Evolutionary conservation across 768 basidiomycete genomes (phyloP), one percentile per base, ranked within the genome.

Genomic region (Russula virescens): DNA sequence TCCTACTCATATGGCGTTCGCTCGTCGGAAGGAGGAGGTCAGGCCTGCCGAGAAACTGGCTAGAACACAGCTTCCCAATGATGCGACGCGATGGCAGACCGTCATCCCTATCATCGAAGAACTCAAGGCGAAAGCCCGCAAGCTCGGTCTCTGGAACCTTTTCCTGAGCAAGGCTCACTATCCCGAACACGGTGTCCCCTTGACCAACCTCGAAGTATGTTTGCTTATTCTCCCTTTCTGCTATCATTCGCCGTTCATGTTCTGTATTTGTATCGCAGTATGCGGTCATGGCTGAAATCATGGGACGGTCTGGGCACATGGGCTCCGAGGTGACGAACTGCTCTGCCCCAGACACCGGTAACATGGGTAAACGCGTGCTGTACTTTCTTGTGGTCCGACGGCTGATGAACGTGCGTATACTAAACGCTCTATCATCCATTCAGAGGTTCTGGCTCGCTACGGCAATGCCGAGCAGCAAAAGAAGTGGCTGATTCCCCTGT

Each of bases 371-470:
- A 68, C 8, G 18, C 42, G 83, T 74, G 8, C 46, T 9, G 28
- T 19, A 13, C 34, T 43, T 43, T 28, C 60, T 16, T 5, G 8
- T 5, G 34, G 35, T n/a, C 31, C 21, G 28, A 18, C 42, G 18
- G 42, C 18, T 31, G 31, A 13, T 18, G 14, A 8, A 19, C 42
- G 18, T 11, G 38, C 38, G 38, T 38, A 5, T 11, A 6, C 18
- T 43, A 13, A 43, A 18, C 42, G 42, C 42, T 19, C 9, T 43
- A 19, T 19, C 18, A 31, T 31, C 8, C 31, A 31, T 13, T 19
- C 77, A 95, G 95, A 99, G 91, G 94, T 99, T 23, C 79, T 99
- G 62, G 97, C 97, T 38, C 83, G 89, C 60, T 99, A 95, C 73
- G 97, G 91, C n/a, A 88, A 86, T 31, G 83, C 86, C 1, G 91